Evolutionary conservation across 257 asterid species (phyloP).

Genomic region (Penstemon davidsonii): DNA sequence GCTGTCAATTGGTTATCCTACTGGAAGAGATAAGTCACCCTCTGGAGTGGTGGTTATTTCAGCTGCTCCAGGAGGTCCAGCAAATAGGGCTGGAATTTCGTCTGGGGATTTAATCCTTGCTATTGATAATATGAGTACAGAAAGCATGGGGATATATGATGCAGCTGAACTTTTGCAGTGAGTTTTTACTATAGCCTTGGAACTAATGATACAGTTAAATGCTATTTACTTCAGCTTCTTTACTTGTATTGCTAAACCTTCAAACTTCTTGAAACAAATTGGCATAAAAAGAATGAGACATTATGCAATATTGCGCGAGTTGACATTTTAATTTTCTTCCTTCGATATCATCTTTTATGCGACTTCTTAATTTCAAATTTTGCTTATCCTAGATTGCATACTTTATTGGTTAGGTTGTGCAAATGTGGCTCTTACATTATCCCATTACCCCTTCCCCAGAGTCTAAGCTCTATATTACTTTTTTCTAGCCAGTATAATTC

Average conservation of each 20-base stretch:
- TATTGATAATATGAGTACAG: slow-evolving; percentile 74
- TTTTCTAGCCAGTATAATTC: background rate
- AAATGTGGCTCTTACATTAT: background rate
- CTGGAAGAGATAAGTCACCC: slow-evolving; percentile 54
- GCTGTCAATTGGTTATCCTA: slow-evolving; percentile 84
- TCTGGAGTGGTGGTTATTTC: slow-evolving; percentile 85
- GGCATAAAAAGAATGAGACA: background rate
- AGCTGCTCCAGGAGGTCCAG: slow-evolving; percentile 98
- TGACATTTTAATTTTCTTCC: background rate
- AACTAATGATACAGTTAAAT: slow-evolving; percentile 18
- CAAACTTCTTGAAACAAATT: background rate
- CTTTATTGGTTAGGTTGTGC: background rate
- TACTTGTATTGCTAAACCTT: background rate
- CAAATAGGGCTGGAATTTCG: slow-evolving; percentile 74
- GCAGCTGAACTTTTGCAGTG: slow-evolving; percentile 94
- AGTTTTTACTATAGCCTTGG: slow-evolving; percentile 40
- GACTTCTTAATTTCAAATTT: background rate
- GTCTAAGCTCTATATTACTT: background rate
- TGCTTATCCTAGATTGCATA: background rate
- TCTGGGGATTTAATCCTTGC: slow-evolving; percentile 86
- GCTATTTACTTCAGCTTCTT: slow-evolving; percentile 6
- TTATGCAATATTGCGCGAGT: background rate
- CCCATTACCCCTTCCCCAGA: background rate
- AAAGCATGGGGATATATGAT: slow-evolving; percentile 84
- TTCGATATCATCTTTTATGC: background rate